Percentiles rank a stretch among this genome's conserved stretches.
phyloP scores from a whole-genome alignment of 2,329 filamentous ascomycete genomes.

The Apiospora hydei region DNA sequence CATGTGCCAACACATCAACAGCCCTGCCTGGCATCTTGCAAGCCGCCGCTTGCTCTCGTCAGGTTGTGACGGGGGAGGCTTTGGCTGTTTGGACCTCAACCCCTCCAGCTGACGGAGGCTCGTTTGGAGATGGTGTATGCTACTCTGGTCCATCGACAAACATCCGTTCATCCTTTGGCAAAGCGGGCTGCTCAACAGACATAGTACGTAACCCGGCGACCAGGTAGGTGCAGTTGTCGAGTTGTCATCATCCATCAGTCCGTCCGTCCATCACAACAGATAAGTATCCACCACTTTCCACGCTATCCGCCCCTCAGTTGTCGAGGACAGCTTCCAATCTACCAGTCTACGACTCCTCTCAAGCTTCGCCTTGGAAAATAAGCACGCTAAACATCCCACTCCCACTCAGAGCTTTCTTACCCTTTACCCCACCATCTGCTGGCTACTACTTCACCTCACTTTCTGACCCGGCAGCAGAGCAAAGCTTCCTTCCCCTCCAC shows the following conservation, averaged over 20 bases:
- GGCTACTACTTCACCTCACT: slow-evolving; percentile 1
- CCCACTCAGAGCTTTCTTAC: slow-evolving; percentile 17
- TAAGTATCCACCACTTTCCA: slow-evolving; percentile 22
- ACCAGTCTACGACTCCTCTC: too few relatives aligned
- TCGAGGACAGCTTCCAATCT: slow-evolving; percentile 15
- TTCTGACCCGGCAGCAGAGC: neutral
- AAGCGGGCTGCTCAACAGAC: neutral
- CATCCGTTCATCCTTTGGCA: neutral
- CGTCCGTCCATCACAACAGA: neutral
- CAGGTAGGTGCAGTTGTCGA: neutral
- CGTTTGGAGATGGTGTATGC: slow-evolving; percentile 13
- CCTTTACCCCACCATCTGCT: slow-evolving; percentile 22
- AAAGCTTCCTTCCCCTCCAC: slow-evolving; percentile 10
- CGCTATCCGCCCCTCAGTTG: slow-evolving; percentile 20
- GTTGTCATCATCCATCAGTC: neutral
- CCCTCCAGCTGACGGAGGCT: neutral
- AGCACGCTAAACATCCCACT: slow-evolving; percentile 24
- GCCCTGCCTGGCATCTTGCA: slow-evolving; percentile 2
- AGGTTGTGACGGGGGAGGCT: slow-evolving; percentile 6
- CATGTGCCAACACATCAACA: slow-evolving; percentile 17
- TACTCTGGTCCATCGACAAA: neutral
- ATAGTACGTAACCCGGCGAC: neutral
- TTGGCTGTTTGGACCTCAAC: neutral
- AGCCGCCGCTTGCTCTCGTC: neutral
- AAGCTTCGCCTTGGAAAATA: slow-evolving; percentile 6